Evolutionary conservation across 805 yeast genomes (phyloP).

Genomic region (Candida taoyuanica): DNA sequence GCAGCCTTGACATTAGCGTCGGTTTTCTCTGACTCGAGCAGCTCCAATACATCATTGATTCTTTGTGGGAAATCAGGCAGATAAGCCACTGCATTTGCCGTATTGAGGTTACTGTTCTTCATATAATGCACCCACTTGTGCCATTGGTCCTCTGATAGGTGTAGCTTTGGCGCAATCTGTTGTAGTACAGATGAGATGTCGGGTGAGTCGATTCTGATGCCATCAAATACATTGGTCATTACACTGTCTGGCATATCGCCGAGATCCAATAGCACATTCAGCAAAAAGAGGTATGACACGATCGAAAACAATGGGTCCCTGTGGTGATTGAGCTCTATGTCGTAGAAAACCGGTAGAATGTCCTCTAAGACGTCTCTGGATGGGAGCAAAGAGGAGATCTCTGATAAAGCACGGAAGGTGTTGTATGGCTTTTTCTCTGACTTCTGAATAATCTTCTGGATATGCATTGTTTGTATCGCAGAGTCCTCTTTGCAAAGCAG

Average conservation of each 20-base stretch:
- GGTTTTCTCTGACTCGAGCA: conserved; percentile 24
- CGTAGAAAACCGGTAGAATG: conserved; percentile 10
- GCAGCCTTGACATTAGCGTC: conserved; percentile 15
- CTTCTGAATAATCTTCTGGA: conserved; percentile 4
- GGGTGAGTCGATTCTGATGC: conserved; percentile 17
- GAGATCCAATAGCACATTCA: conserved; percentile 11
- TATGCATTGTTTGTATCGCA: conserved; percentile 3
- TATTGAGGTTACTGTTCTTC: conserved; percentile 33
- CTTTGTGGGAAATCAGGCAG: conserved; percentile 10
- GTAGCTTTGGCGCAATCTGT: conserved; percentile 13
- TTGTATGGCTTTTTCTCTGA: conserved; percentile 14
- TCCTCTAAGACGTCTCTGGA: not conserved
- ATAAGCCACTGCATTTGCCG: conserved; percentile 35
- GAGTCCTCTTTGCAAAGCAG: conserved; percentile 6
- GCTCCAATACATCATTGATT: conserved; percentile 8
- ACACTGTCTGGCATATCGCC: not conserved
- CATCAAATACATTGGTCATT: conserved; percentile 20
- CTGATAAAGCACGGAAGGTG: conserved; percentile 22
- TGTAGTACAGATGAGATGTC: conserved; percentile 9
- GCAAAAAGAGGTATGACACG: conserved; percentile 25
- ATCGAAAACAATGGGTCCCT: conserved; percentile 19
- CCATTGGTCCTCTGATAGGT: conserved; percentile 8
- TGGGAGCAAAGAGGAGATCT: conserved; percentile 12
- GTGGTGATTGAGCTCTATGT: conserved; percentile 21
- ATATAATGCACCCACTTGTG: conserved; percentile 35